Conservation (phyloP, 202 grass and related monocot genomes). For the Zizania palustris region DNA sequence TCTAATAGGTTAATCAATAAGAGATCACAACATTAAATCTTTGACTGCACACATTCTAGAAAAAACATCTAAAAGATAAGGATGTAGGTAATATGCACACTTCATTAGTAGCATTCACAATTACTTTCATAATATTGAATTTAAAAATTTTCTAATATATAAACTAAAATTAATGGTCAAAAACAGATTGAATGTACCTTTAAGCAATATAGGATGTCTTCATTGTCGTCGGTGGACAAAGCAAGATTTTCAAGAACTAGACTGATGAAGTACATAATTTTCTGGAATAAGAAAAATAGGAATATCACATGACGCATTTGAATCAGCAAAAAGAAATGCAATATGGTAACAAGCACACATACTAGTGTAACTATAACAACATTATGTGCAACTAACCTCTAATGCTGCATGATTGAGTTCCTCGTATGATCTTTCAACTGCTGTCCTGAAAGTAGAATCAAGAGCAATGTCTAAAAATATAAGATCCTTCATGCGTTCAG, state of each 20-base stretch:
- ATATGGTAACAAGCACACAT: constrained; percentile 3
- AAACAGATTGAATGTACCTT: constrained; percentile 59
- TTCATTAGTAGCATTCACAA: neutral
- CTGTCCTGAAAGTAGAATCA: constrained; percentile 93
- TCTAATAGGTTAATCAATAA: neutral
- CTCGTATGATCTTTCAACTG: constrained; percentile 87
- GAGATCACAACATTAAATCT: neutral
- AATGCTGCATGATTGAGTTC: constrained; percentile 69
- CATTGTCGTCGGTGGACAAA: constrained; percentile 84
- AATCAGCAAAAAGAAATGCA: constrained; percentile 39
- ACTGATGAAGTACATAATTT: constrained; percentile 96
- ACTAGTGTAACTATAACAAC: constrained; percentile 20
- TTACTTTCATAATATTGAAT: neutral
- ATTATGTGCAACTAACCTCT: constrained; percentile 55
- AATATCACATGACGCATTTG: constrained; percentile 23
- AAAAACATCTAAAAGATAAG: neutral
- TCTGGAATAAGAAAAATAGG: constrained; percentile 52
- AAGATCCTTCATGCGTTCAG: constrained; percentile 90
- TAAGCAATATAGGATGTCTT: constrained; percentile 87
- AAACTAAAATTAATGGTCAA: constrained; percentile 22
- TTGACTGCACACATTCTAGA: neutral
- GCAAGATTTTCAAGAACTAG: constrained; percentile 99
- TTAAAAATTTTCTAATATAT: neutral
- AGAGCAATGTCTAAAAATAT: constrained; percentile 99
- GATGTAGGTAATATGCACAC: neutral